Percentiles rank a stretch among this genome's conserved stretches.
Conservation (phyloP, 192 early-diverging fungal species). For the Coemansia asiatica region DNA sequence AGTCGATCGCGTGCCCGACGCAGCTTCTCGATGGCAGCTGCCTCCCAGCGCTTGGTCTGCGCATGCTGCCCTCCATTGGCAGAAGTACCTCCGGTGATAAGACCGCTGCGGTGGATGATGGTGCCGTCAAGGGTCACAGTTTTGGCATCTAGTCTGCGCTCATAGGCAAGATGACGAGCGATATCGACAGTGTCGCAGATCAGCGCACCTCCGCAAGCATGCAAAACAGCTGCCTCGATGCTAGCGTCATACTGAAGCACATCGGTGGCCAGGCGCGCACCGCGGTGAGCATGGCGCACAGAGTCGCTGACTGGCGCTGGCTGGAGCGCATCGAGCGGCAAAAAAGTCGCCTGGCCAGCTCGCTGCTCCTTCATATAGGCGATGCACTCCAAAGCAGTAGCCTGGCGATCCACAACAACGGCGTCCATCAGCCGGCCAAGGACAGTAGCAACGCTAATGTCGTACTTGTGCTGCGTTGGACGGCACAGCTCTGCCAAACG, state of each 20-base stretch:
- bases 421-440: conserved; percentile 92
- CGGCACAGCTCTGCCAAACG: conserved; percentile 85
- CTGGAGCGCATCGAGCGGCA: conserved; percentile 84
- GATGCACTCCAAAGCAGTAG: conserved; percentile 95
- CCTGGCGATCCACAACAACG: conserved; percentile 89
- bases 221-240: conserved; percentile 80
- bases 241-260: conserved; percentile 80
- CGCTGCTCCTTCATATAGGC: conserved; percentile 91
- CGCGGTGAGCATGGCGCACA: conserved; percentile 72
- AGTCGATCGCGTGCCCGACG: conserved; percentile 70
- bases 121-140: conserved; percentile 91
- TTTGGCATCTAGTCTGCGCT: conserved; percentile 80
- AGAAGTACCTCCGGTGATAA: conserved; percentile 86
- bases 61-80: conserved; percentile 35
- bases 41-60: conserved; percentile 78
- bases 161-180: conserved; percentile 85
- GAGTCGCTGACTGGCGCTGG: conserved; percentile 77
- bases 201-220: conserved; percentile 88
- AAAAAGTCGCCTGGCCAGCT: conserved; percentile 86
- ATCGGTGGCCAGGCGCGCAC: conserved; percentile 91
- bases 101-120: conserved; percentile 92
- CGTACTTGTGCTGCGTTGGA: conserved; percentile 92
- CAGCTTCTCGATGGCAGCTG: conserved; percentile 80
- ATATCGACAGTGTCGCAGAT: conserved; percentile 87
- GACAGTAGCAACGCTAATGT: conserved; percentile 79